Conservation (phyloP, 129 eudicot genomes). For the Flaveria bidentis region DNA sequence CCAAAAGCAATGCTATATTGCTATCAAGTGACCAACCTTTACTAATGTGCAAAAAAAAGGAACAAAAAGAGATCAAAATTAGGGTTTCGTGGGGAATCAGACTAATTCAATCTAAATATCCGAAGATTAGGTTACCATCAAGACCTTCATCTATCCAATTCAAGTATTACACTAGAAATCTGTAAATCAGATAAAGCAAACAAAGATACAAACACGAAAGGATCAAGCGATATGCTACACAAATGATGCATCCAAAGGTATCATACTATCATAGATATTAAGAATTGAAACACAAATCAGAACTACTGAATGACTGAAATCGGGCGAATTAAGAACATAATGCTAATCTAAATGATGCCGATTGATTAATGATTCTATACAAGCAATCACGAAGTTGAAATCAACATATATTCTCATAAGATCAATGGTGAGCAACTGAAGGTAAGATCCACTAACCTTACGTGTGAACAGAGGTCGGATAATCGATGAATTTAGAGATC, state of each 20-base stretch:
- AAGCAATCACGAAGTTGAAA: conserved; percentile 19
- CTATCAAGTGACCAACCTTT: not conserved
- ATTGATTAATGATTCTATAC: conserved; percentile 1
- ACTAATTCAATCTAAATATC: not conserved
- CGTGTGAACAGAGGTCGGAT: conserved; percentile 8
- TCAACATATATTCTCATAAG: not conserved
- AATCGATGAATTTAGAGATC: conserved; percentile 18
- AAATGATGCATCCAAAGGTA: conserved; percentile 4
- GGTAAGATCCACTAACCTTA: conserved; percentile 30
- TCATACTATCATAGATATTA: not conserved
- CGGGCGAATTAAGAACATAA: not conserved
- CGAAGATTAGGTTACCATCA: conserved; percentile 4
- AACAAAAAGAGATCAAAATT: not conserved
- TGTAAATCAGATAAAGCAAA: not conserved
- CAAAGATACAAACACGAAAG: conserved; percentile 9
- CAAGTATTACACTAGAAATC: not conserved
- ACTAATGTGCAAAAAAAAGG: not conserved
- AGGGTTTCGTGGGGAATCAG: conserved; percentile 26
- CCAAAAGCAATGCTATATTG: conserved; percentile 10
- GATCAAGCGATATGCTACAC: conserved; percentile 4
- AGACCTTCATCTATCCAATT: not conserved
- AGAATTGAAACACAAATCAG: conserved; percentile 11
- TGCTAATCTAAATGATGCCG: conserved; percentile 1
- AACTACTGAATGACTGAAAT: not conserved
- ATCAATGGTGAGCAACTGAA: conserved; percentile 8